phyloP scores from a whole-genome alignment of 805 yeast species.

The Lachancea dasiensis region DNA sequence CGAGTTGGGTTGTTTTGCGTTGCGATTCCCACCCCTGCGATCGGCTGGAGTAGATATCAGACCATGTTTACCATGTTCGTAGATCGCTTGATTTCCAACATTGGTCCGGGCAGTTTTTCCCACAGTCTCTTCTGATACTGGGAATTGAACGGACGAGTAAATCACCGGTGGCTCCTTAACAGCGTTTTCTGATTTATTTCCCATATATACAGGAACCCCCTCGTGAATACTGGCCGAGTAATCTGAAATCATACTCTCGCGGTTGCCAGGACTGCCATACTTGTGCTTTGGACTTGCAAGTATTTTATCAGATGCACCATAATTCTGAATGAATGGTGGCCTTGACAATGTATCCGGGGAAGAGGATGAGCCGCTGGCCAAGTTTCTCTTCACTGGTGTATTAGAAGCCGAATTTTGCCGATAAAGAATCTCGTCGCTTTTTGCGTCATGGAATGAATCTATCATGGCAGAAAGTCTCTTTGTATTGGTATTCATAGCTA shows the following conservation, averaged over 20 bases:
- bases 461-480: slow-evolving; percentile 28
- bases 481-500: slow-evolving; percentile 16
- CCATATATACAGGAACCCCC: slow-evolving; percentile 29
- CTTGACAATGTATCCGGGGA: not conserved
- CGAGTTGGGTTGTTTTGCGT: slow-evolving; percentile 9
- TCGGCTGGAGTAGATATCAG: not conserved
- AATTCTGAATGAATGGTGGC: slow-evolving; percentile 1
- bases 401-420: slow-evolving; percentile 1
- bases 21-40: not conserved
- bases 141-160: slow-evolving; percentile 5
- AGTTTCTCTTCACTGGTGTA: slow-evolving; percentile 1
- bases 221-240: slow-evolving; percentile 32
- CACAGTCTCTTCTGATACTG: slow-evolving; percentile 8
- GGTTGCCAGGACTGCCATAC: slow-evolving; percentile 10
- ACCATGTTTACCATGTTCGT: not conserved
- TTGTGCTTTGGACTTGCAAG: not conserved
- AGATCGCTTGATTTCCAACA: no score
- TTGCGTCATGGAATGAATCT: slow-evolving; percentile 19
- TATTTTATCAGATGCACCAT: slow-evolving; percentile 5
- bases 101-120: not conserved
- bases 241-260: slow-evolving; percentile 26
- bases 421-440: slow-evolving; percentile 12
- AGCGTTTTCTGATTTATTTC: slow-evolving; percentile 4
- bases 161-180: not conserved
- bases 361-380: not conserved